phyloP scores from a whole-genome alignment of 495 filamentous ascomycete genomes.

The Podospora pseudocomata region DNA sequence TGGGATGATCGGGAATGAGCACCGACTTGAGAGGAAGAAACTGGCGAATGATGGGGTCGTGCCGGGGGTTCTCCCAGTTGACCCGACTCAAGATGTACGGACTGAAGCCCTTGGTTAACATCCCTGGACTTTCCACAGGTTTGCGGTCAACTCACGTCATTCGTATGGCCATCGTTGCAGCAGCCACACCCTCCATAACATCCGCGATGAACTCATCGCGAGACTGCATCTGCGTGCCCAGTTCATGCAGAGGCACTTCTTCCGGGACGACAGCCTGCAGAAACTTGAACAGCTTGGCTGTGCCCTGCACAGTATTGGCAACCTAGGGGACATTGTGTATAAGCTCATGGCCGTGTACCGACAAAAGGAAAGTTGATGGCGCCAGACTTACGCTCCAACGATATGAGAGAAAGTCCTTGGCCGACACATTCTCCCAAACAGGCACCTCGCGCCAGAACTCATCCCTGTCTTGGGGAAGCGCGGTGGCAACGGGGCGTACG shows the following conservation, averaged over 20 bases:
- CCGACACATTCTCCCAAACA: constrained; percentile 41
- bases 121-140: background rate
- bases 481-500: constrained; percentile 13
- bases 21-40: constrained; percentile 51
- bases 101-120: constrained; percentile 24
- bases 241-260: constrained; percentile 35
- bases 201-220: constrained; percentile 51
- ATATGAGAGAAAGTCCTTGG: constrained; percentile 44
- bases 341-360: background rate
- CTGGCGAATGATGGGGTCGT: constrained; percentile 53
- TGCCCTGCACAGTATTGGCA: constrained; percentile 41
- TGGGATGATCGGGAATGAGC: constrained; percentile 49
- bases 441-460: constrained; percentile 46
- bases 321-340: constrained; percentile 19
- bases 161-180: constrained; percentile 54
- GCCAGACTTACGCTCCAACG: constrained; percentile 44
- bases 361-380: background rate
- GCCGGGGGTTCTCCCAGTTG: constrained; percentile 53
- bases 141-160: constrained; percentile 35
- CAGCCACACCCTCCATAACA: constrained; percentile 44
- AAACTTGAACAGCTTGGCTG: constrained; percentile 39
- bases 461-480: constrained; percentile 17
- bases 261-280: constrained; percentile 45
- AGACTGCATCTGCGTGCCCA: constrained; percentile 35
- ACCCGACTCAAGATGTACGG: constrained; percentile 53